Evolutionary conservation across 2,329 filamentous ascomycete genomes (phyloP), one percentile per base, ranked within the genome.

Genomic region (Fusarium sp.): DNA sequence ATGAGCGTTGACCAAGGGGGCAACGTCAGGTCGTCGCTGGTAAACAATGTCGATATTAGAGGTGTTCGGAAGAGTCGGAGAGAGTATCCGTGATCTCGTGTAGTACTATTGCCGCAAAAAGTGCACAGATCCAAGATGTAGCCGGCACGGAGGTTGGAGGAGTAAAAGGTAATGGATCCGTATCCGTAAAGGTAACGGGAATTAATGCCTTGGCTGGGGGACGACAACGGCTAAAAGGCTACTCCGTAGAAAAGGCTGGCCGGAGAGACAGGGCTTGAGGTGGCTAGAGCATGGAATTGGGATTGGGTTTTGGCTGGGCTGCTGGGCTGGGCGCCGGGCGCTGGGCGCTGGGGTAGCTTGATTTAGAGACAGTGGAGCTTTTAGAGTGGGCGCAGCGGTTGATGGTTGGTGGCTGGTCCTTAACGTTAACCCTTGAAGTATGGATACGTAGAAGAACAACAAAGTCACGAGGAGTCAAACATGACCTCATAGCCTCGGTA

Each of bases 401-500:
- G 50, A 17, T 51, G 61, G 47, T 65, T 61, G 56, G 61, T 46
- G n/a, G 28, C 13, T n/a, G 32, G 20, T 49, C 20, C 10, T 30
- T 30, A 11, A 30, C 28, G 9, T 39, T 19, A 37, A 44, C 43
- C 46, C 54, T 68, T 68, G 43, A 49, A 67, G 50, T 24, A 24
- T 7, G 22, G 22, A 7, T 24, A 69, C 63, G 62, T 52, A 44
- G 40, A 33, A 47, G 26, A 35, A 45, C 26, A 22, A 39, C 20
- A 40, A 59, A 59, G 68, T 70, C 67, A 70, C 67, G 67, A 71
- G 67, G 63, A 43, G 26, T 51, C 46, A 52, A 63, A 45, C 68
- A 71, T 71, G 68, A 71, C 67, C 63, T 70, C 67, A 70, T 54
- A 39, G 13, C 22, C 48, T 68, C 54, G 46, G 52, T 50, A 67